Evolutionary conservation across 106 monocot species (phyloP).

Genomic region (Acorus calamus): DNA sequence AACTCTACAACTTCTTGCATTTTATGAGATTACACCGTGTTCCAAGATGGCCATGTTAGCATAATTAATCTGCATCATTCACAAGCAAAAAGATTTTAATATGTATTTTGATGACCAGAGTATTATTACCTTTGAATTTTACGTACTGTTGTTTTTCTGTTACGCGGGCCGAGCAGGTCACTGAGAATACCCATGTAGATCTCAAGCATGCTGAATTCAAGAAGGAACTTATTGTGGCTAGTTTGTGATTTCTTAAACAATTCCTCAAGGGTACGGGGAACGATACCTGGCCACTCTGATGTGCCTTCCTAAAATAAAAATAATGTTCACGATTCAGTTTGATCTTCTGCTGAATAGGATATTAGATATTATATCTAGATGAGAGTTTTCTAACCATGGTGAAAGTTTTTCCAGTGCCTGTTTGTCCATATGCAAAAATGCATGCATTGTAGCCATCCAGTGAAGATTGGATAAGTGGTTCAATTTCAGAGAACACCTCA

Average conservation of each 20-base stretch:
- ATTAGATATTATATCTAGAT: no score
- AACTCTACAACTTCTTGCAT: no score
- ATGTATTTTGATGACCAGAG: not conserved
- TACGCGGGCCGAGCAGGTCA: slow-evolving; percentile 49
- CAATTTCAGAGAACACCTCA: slow-evolving; percentile 62
- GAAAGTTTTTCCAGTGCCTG: slow-evolving; percentile 64
- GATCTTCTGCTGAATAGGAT: no score
- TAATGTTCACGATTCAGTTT: no score
- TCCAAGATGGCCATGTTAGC: no score
- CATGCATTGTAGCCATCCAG: slow-evolving; percentile 69
- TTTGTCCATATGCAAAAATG: slow-evolving; percentile 73
- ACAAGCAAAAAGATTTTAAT: no score
- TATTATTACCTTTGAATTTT: slow-evolving; percentile 26
- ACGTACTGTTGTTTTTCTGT: slow-evolving; percentile 14
- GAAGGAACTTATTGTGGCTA: slow-evolving; percentile 26
- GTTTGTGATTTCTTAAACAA: slow-evolving; percentile 40
- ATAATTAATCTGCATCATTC: no score
- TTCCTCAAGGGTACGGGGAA: slow-evolving; percentile 39
- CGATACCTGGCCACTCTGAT: slow-evolving; percentile 35
- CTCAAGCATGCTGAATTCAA: slow-evolving; percentile 81
- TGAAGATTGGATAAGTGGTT: slow-evolving; percentile 57
- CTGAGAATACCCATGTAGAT: slow-evolving; percentile 66
- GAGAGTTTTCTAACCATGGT: no score
- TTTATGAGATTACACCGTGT: no score
- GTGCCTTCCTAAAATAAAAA: slow-evolving; percentile 53